A percentile compares a stretch with the other conserved stretches of the same genome.
phyloP scores from a whole-genome alignment of 2,329 filamentous ascomycete genomes.

The Paraphoma sp. region DNA sequence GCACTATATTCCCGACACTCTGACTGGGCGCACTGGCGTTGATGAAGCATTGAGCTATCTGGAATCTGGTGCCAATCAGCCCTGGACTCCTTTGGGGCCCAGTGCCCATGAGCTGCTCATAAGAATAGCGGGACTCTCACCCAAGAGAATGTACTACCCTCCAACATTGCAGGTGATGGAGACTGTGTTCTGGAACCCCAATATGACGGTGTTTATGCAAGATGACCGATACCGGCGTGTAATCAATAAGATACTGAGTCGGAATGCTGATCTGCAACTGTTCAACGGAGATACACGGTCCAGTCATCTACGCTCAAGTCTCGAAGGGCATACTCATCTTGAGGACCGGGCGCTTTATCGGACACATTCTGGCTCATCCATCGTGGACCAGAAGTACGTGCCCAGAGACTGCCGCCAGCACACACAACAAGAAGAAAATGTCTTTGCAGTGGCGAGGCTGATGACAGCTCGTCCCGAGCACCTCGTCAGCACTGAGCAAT shows the following conservation, averaged over 20 bases:
- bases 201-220: conserved; percentile 32
- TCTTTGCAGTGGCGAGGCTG: conserved; percentile 13
- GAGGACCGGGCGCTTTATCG: conserved; percentile 19
- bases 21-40: conserved; percentile 57
- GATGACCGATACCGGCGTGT: conserved; percentile 35
- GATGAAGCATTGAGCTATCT: conserved; percentile 65
- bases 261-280: conserved; percentile 12
- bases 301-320: too few relatives aligned
- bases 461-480: conserved; percentile 15
- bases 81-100: conserved; percentile 28
- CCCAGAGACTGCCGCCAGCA: conserved; percentile 17
- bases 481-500: conserved; percentile 5
- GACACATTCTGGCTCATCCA: not conserved
- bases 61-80: conserved; percentile 57
- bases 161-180: conserved; percentile 32
- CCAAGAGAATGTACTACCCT: conserved; percentile 45
- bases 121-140: conserved; percentile 45
- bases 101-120: conserved; percentile 9
- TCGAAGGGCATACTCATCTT: conserved; percentile 23
- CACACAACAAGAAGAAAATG: conserved; percentile 10
- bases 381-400: conserved; percentile 12
- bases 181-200: conserved; percentile 38
- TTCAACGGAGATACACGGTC: not conserved
- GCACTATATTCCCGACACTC: conserved; percentile 61
- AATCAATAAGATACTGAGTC: conserved; percentile 21